phyloP scores from a whole-genome alignment of 2,329 filamentous ascomycete species.

The Talaromyces rugulosus region DNA sequence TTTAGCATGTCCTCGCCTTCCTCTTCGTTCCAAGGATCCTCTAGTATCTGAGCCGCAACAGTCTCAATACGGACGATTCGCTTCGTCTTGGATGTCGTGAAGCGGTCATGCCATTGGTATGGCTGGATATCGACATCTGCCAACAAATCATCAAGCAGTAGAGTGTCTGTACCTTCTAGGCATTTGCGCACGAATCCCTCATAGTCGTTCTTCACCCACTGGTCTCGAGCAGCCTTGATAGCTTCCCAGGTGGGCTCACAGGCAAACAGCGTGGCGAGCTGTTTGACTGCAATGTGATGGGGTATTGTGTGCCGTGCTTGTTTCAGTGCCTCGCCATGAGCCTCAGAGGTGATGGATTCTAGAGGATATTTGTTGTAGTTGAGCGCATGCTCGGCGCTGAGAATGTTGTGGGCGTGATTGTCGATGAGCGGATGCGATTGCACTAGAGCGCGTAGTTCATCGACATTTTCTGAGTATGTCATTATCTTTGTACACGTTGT shows the following conservation, averaged over 20 bases:
- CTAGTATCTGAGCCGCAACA: conserved; percentile 60
- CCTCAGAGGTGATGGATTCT: conserved; percentile 67
- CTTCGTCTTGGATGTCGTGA: conserved; percentile 56
- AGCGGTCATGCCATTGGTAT: conserved; percentile 62
- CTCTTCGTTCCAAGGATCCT: conserved; percentile 36
- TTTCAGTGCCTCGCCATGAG: conserved; percentile 62
- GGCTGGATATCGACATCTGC: conserved; percentile 53
- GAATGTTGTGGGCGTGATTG: conserved; percentile 46
- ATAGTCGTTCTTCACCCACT: conserved; percentile 47
- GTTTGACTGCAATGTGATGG: conserved; percentile 65
- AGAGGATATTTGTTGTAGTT: conserved; percentile 43
- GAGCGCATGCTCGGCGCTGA: conserved; percentile 28
- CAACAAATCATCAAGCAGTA: conserved; percentile 76
- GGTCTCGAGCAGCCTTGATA: conserved; percentile 47
- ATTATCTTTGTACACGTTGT: not conserved
- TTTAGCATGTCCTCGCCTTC: conserved; percentile 21
- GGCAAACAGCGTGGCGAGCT: conserved; percentile 62
- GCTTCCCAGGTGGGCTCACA: conserved; percentile 62
- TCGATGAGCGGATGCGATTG: conserved; percentile 43
- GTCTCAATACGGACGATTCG: conserved; percentile 76
- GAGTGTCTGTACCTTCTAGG: conserved; percentile 65
- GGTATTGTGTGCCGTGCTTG: conserved; percentile 61
- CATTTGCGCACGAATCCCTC: conserved; percentile 60
- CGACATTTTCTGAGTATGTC: conserved; percentile 11
- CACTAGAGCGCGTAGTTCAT: conserved; percentile 32